Conservation (phyloP, 1,284 basidiomycete species). For the Ustilago trichophora region DNA sequence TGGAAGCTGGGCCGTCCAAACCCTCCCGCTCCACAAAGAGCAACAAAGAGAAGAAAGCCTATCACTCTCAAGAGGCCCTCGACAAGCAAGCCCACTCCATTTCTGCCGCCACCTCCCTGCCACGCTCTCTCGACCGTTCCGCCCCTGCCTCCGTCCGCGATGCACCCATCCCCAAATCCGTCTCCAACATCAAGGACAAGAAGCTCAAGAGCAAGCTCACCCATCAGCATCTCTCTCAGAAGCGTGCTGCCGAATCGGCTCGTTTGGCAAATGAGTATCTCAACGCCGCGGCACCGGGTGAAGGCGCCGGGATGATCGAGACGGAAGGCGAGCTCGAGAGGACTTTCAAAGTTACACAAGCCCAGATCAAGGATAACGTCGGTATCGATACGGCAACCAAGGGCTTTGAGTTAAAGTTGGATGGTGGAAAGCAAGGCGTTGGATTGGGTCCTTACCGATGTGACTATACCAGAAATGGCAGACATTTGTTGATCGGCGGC, state of each 20-base stretch:
- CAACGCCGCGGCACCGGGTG: conserved; percentile 54
- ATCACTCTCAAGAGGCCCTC: conserved; percentile 53
- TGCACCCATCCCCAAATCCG: conserved; percentile 55
- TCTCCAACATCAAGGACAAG: conserved; percentile 60
- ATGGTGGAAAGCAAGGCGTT: conserved; percentile 70
- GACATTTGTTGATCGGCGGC: conserved; percentile 73
- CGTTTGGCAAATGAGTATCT: conserved; percentile 62
- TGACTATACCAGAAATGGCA: conserved; percentile 88
- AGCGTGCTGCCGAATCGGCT: conserved; percentile 59
- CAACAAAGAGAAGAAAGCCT: conserved; percentile 21
- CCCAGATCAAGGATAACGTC: conserved; percentile 77
- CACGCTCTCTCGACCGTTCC: conserved; percentile 55
- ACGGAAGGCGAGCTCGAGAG: conserved; percentile 81
- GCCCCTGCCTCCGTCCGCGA: conserved; percentile 44
- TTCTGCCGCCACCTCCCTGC: conserved; percentile 54
- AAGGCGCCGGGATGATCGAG: conserved; percentile 76
- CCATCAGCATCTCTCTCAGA: conserved; percentile 52
- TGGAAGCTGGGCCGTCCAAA: conserved; percentile 46
- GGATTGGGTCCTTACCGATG: conserved; percentile 77
- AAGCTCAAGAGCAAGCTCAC: conserved; percentile 63
- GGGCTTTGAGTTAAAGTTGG: conserved; percentile 80
- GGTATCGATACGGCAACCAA: conserved; percentile 80
- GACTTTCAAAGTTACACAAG: conserved; percentile 87
- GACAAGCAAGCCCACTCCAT: conserved; percentile 58
- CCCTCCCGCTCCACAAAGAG: conserved; percentile 10